Percentiles rank a stretch among this genome's conserved stretches.
These are phyloP conservation scores for Pythium brachiatum DNA, from an alignment of 352 stramenopile species.

Conservation along the genomic window DNA sequence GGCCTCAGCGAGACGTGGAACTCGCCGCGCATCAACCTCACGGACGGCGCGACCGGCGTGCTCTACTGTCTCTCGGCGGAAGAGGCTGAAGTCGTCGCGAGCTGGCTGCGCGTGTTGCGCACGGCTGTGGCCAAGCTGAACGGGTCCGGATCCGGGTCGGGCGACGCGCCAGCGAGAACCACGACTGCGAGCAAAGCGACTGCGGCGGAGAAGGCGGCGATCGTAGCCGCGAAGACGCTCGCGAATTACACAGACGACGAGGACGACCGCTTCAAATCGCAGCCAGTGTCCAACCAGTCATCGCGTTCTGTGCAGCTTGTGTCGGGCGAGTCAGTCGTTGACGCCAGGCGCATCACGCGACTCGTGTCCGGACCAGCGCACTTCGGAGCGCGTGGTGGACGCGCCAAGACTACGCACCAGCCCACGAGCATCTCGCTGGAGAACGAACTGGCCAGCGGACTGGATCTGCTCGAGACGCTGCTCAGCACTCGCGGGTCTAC, in stretches of 20 bases:
- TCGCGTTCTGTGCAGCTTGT: constrained; percentile 17
- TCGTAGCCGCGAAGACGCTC: constrained; percentile 6
- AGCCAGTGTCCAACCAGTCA: background rate
- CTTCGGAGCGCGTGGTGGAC: constrained; percentile 23
- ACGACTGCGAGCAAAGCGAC: background rate
- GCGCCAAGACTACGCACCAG: constrained; percentile 51
- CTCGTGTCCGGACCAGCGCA: constrained; percentile 23
- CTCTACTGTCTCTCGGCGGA: constrained; percentile 84
- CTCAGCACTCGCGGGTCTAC: constrained; percentile 31
- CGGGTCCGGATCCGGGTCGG: background rate
- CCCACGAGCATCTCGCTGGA: constrained; percentile 73
- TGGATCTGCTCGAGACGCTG: constrained; percentile 64
- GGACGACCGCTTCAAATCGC: constrained; percentile 9
- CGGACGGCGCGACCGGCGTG: constrained; percentile 62
- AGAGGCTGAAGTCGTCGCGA: constrained; percentile 60
- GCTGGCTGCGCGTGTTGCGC: constrained; percentile 70
- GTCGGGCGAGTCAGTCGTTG: constrained; percentile 17
- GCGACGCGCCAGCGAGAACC: background rate
- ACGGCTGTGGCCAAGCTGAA: constrained; percentile 41
- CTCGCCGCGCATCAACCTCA: constrained; percentile 82
- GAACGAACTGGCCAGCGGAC: constrained; percentile 63
- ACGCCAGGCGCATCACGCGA: constrained; percentile 20
- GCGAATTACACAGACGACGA: constrained; percentile 22
- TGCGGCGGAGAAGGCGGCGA: background rate
- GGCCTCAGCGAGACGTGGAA: constrained; percentile 85